Evolutionary conservation across 805 yeast genomes (phyloP), one percentile per base, ranked within the genome.

Genomic region (Candida nanaspora): DNA sequence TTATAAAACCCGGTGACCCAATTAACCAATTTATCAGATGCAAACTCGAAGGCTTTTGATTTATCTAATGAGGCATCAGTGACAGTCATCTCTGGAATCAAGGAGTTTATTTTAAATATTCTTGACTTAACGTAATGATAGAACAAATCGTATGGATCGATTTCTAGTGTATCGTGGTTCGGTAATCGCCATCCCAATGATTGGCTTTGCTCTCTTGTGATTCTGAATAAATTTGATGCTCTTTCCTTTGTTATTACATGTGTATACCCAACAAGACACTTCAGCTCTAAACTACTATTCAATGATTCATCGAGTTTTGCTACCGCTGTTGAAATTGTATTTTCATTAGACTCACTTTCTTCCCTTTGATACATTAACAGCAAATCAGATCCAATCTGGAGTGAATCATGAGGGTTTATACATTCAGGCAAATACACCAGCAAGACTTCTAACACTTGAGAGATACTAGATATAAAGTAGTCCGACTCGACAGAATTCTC

Each of bases 1-100:
- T 15, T 33, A 22, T 52, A 55, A 30, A 52, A 48, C 6, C 49
- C 49, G 6, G 25, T 16, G 19, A 56, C 28, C 62, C 63, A 57
- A 13, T 28, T 34, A 3, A 44, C 37, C 15, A 56, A 38, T 3
- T 41, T 43, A 1, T 31, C 19, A 1, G 53, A 41, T 21, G 37
- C 35, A 14, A 35, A 45, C 2, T 35, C 15, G 0, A 38, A 37
- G 2, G 26, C 13, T n/a, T 22, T 29, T n/a, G 47, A 14, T 4
- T 6, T 4, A 3, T 19, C 28, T 4, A 42, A 19, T 3, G 42
- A 31, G 6, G 31, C 9, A 7, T 30, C 23, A 3, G 46, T 32
- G 5, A 45, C 32, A 1, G 39, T 19, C 25, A 47, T 41, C n/a
- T 42, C 42, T 6, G 45, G 39, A 4, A 47, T 40, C 3, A 50